Percentiles rank a stretch among this genome's conserved stretches.
Evolutionary conservation across 441 rosid species (phyloP).

Genomic region (Aleurites moluccanus): DNA sequence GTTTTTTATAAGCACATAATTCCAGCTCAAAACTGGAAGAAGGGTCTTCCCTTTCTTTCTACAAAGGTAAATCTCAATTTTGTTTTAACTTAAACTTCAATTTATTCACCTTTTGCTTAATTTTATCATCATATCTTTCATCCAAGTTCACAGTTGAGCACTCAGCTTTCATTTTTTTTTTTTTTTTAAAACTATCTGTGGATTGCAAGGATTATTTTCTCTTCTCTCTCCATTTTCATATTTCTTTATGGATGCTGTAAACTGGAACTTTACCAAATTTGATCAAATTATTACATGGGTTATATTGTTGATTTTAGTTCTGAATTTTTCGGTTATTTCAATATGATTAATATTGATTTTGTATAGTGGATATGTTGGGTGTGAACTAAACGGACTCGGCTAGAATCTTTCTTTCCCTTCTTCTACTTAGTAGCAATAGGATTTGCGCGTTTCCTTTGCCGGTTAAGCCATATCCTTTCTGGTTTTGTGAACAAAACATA

Average conservation of each 20-base stretch:
- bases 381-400: neutral
- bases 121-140: neutral
- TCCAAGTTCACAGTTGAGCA: neutral
- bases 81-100: neutral
- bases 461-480: neutral
- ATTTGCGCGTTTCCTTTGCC: neutral
- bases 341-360: neutral
- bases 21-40: conserved; percentile 2
- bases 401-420: neutral
- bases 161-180: neutral
- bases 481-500: neutral
- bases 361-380: neutral
- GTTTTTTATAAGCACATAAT: neutral
- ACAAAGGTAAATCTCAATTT: neutral
- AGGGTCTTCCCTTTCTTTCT: neutral
- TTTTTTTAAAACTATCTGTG: neutral
- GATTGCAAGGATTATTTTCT: neutral
- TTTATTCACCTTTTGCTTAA: neutral
- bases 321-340: neutral
- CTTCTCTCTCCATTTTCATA: neutral
- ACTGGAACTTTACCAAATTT: neutral
- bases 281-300: neutral
- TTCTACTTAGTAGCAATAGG: neutral
- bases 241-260: neutral
- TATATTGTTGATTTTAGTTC: neutral